Base-by-base conservation (phyloP, 2,329 filamentous ascomycete genomes). In the Hypoxylon rubiginosum region DNA sequence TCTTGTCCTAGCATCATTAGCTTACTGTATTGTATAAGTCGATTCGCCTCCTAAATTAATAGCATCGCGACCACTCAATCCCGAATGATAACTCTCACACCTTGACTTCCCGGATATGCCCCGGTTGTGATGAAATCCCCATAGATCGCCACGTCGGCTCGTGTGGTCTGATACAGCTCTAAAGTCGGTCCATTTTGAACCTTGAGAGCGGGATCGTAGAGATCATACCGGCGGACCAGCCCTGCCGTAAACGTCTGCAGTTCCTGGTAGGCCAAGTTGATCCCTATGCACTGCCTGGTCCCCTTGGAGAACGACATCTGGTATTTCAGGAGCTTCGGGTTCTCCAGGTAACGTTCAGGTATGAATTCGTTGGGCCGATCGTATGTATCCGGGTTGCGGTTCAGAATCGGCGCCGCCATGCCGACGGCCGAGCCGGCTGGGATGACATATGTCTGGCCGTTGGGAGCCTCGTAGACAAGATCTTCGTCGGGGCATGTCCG, bases 401-500 rank as follows among this genome's bases (percentile, higher is more conserved):
- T 73, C 7, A 70, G 56, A 34, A 70, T 62, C 2, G 65, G 70
- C 24, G 71, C 64, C 15, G 69, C 66, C 71, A 72, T 76, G 46
- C 69, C 71, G 11, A 67, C 49, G 13, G 66, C 54, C 5, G 65
- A 66, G 6, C 70, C 67, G 0, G 68, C 62, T 4, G 72, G 73
- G 2, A 73, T 66, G 26, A 71, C 56, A 41, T 70, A 69, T 13
- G 62, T 60, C 57, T 57, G 59, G 19, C 63, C 68, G 32, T 63
- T 66, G 13, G 58, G 58, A 15, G 70, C 65, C 15, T 70, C 64
- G 67, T 76, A 79, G 7, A 72, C 59, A 7, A 80, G 59, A 11
- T 74, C 71, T 9, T 71, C 72, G 43, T 77, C 73, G 1, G 76
- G 75, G 15, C 67, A 76, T 48, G 69, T 76, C 65, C 69, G 80